Percentiles rank a stretch among this genome's conserved stretches.
These are phyloP conservation scores for Acer saccharum DNA, from an alignment of 345 rosid species.

Conservation along the genomic window DNA sequence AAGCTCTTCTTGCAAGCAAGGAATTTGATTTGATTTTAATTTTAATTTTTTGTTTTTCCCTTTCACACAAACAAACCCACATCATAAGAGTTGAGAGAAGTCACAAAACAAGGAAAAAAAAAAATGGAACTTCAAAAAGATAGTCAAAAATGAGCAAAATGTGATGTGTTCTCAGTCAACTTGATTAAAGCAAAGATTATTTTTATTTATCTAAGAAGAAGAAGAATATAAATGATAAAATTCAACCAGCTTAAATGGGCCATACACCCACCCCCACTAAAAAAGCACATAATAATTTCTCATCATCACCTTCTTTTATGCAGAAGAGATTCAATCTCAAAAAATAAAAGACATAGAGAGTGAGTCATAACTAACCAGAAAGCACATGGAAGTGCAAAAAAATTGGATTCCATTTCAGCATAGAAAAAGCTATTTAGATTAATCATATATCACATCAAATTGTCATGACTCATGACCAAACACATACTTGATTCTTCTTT, in stretches of 20 bases:
- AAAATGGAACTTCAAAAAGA: constrained; percentile 12
- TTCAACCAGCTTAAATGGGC: neutral
- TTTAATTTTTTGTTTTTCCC: neutral
- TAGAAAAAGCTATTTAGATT: too few relatives aligned
- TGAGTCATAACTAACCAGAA: neutral
- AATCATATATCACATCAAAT: too few relatives aligned
- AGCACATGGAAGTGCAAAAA: constrained; percentile 11
- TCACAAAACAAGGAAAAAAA: too few relatives aligned
- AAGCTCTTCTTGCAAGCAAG: constrained; percentile 36
- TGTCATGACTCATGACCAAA: too few relatives aligned
- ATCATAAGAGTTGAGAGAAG: neutral
- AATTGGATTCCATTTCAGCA: neutral
- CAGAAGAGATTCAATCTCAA: neutral
- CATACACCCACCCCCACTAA: neutral
- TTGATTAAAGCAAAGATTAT: neutral
- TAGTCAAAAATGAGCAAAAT: constrained; percentile 25
- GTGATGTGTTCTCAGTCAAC: constrained; percentile 9
- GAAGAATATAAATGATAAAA: neutral
- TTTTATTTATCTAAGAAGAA: neutral
- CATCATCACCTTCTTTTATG: neutral
- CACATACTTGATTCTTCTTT: too few relatives aligned
- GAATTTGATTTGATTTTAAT: constrained; percentile 17
- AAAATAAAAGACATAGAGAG: neutral
- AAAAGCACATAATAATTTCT: neutral
- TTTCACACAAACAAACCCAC: neutral